These are phyloP conservation scores for Calycina marina DNA, from an alignment of 2,329 filamentous ascomycete genomes.

Conservation along the genomic window DNA sequence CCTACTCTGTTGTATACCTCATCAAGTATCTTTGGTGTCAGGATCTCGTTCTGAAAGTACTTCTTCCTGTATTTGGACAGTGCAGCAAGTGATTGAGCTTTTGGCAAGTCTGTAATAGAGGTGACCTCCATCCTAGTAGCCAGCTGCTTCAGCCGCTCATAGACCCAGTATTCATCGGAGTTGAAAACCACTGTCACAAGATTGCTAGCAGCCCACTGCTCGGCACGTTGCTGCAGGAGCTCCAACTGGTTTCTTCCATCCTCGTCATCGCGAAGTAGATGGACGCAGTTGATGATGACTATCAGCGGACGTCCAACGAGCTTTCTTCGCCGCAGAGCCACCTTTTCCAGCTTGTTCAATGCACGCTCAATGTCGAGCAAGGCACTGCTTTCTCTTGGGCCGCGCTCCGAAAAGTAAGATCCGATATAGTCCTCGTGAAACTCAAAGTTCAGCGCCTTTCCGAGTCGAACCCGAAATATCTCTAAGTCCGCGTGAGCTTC, in stretches of 20 bases:
- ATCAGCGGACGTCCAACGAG: conserved; percentile 54
- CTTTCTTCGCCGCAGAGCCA: conserved; percentile 59
- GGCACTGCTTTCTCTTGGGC: conserved; percentile 81
- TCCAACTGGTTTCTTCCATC: conserved; percentile 89
- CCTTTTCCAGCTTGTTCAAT: conserved; percentile 95
- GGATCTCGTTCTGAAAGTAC: conserved; percentile 51
- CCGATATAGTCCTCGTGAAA: conserved; percentile 98
- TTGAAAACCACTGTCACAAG: conserved; percentile 90
- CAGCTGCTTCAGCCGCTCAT: conserved; percentile 83
- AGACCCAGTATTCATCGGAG: conserved; percentile 97
- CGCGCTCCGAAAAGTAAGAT: conserved; percentile 85
- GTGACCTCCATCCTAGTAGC: conserved; percentile 92
- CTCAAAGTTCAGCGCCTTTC: conserved; percentile 90
- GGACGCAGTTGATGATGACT: conserved; percentile 89
- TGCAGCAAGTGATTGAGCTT: conserved; percentile 60
- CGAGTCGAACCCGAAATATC: conserved; percentile 83
- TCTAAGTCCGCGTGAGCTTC: conserved; percentile 92
- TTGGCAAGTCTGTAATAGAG: conserved; percentile 70
- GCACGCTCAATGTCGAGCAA: conserved; percentile 91
- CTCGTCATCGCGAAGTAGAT: conserved; percentile 80
- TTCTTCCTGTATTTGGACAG: conserved; percentile 66
- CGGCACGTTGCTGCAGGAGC: conserved; percentile 85
- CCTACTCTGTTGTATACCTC: conserved; percentile 78
- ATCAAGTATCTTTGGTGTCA: conserved; percentile 42
- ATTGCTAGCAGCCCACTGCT: conserved; percentile 89